phyloP scores from a whole-genome alignment of 2,329 filamentous ascomycete species.

The Phaeosphaeria sp. region DNA sequence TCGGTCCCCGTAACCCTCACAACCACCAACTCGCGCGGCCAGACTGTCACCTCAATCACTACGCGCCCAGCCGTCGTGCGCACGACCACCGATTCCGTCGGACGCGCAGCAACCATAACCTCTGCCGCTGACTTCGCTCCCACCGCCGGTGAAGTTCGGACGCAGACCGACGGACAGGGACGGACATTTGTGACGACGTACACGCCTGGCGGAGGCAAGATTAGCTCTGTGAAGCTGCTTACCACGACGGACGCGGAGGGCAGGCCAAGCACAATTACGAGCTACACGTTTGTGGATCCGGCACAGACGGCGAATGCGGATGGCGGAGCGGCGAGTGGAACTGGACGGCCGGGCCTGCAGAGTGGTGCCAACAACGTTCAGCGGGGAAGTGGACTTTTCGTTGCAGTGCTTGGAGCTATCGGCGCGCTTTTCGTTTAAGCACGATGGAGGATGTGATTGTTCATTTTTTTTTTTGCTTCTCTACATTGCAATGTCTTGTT shows the following conservation, averaged over 20 bases:
- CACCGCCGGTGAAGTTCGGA: slow-evolving; percentile 51
- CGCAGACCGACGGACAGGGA: slow-evolving; percentile 51
- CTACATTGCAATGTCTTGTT: too few relatives aligned
- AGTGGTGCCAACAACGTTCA: slow-evolving; percentile 32
- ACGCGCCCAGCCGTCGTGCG: slow-evolving; percentile 48
- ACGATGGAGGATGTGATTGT: too few relatives aligned
- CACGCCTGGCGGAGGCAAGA: slow-evolving; percentile 51
- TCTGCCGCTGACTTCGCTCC: slow-evolving; percentile 41
- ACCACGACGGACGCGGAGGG: slow-evolving; percentile 44
- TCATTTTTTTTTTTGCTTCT: background rate
- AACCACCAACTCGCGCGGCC: slow-evolving; percentile 50
- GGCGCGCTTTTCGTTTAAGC: slow-evolving; percentile 38
- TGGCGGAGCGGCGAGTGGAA: background rate
- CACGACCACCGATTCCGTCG: slow-evolving; percentile 49
- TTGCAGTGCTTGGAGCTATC: slow-evolving; percentile 43
- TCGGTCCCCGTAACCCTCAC: slow-evolving; percentile 48
- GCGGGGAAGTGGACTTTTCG: slow-evolving; percentile 13
- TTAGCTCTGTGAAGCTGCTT: slow-evolving; percentile 49
- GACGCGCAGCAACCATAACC: slow-evolving; percentile 46
- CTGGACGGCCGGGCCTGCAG: slow-evolving; percentile 47
- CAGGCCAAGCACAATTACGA: slow-evolving; percentile 51
- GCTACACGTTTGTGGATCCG: slow-evolving; percentile 52
- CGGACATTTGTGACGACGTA: slow-evolving; percentile 55
- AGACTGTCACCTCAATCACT: slow-evolving; percentile 46
- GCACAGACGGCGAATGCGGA: slow-evolving; percentile 19